Evolutionary conservation across 1,284 basidiomycete species (phyloP).

Genomic region (Naganishia albida): DNA sequence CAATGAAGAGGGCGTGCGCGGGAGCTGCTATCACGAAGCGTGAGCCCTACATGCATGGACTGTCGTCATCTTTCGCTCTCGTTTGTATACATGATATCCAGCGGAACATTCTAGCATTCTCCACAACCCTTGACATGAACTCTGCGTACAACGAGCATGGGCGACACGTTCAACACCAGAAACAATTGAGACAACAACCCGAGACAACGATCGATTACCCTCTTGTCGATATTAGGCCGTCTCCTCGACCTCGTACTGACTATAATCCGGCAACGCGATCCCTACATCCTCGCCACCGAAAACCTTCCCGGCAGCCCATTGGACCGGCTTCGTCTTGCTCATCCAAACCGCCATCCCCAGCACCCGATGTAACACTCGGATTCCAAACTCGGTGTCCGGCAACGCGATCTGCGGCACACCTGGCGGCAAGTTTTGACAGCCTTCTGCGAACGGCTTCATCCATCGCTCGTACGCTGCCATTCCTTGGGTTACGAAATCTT

Average conservation of each 20-base stretch:
- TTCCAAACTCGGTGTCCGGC: neutral
- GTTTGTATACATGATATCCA: too few species aligned
- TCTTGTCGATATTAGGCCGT: too few species aligned
- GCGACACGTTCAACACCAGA: too few species aligned
- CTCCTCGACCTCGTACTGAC: neutral
- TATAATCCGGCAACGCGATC: conserved; percentile 9
- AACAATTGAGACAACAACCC: too few species aligned
- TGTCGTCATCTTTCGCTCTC: too few species aligned
- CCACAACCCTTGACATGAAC: too few species aligned
- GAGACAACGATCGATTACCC: too few species aligned
- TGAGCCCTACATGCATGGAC: too few species aligned
- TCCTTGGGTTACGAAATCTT: neutral
- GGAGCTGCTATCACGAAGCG: too few species aligned
- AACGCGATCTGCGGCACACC: conserved; percentile 19
- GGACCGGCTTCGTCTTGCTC: neutral
- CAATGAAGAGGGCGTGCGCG: too few species aligned
- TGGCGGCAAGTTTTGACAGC: conserved; percentile 1
- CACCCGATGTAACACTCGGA: neutral
- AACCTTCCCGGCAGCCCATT: neutral
- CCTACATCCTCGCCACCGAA: neutral
- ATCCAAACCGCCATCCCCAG: neutral
- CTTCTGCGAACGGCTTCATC: conserved; percentile 10
- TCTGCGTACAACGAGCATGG: too few species aligned
- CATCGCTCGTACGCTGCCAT: conserved; percentile 9
- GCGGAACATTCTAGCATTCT: too few species aligned